Conservation (phyloP, 78 protist genomes). For the Cavenderia fasciculata region DNA sequence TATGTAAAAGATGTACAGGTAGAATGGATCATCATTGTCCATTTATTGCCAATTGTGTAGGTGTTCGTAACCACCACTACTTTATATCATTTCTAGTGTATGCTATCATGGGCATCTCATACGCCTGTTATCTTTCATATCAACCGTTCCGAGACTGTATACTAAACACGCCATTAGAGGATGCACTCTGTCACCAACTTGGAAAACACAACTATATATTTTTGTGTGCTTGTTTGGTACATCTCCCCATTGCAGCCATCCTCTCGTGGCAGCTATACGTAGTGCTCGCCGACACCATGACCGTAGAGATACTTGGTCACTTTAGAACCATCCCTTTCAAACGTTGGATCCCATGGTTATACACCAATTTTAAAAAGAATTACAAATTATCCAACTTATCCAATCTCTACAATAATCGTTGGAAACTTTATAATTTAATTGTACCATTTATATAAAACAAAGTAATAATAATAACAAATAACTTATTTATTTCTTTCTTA, state of each 20-base stretch:
- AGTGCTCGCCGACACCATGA: conserved; percentile 12
- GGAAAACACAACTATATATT: conserved; percentile 23
- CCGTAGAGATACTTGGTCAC: neutral
- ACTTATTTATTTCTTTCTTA: too few species aligned
- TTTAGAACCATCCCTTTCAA: conserved; percentile 9
- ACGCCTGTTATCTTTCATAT: conserved; percentile 13
- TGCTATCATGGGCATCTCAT: neutral
- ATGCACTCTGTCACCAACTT: neutral
- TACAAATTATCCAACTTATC: neutral
- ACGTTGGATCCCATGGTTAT: conserved; percentile 2
- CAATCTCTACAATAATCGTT: too few species aligned
- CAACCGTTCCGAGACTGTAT: conserved; percentile 25
- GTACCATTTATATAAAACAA: conserved; percentile 26
- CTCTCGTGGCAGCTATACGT: conserved; percentile 30
- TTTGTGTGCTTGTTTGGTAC: neutral
- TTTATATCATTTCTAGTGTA: conserved; percentile 6
- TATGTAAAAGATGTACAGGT: conserved; percentile 43
- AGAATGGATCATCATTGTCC: conserved; percentile 74
- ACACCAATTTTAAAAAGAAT: neutral
- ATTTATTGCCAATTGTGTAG: conserved; percentile 31
- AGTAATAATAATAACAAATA: too few species aligned
- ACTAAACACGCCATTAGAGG: neutral
- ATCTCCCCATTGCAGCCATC: neutral
- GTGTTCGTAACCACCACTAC: conserved; percentile 14
- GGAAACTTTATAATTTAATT: neutral